A percentile compares a stretch with the other conserved stretches of the same genome.
These are phyloP conservation scores for Aspergillus fischeri DNA, from an alignment of 2,329 filamentous ascomycete species.

Conservation along the genomic window DNA sequence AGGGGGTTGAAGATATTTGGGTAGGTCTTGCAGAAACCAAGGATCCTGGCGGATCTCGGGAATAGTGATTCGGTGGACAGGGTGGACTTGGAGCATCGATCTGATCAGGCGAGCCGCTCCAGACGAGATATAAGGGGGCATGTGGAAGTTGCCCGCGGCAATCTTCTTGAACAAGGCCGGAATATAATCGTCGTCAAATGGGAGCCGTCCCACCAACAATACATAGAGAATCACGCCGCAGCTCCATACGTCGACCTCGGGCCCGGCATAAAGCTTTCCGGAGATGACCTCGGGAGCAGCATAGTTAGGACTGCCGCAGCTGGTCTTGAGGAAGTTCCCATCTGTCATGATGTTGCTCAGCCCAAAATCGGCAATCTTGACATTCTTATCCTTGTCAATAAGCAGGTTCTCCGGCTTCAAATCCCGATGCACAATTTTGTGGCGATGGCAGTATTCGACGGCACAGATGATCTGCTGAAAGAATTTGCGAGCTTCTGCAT, in stretches of 20 bases:
- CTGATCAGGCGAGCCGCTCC: conserved; percentile 73
- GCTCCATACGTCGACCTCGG: conserved; percentile 88
- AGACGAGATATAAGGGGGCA: conserved; percentile 83
- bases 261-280: conserved; percentile 93
- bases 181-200: conserved; percentile 98
- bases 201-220: conserved; percentile 64
- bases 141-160: conserved; percentile 85
- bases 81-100: conserved; percentile 92
- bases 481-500: conserved; percentile 90
- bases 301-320: conserved; percentile 97
- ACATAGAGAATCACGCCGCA: conserved; percentile 65
- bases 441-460: conserved; percentile 96
- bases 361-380: conserved; percentile 98
- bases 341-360: conserved; percentile 99
- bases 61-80: conserved; percentile 89
- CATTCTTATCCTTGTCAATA: conserved; percentile 90
- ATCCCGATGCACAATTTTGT: conserved; percentile 98
- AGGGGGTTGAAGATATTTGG: conserved; percentile 79
- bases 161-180: conserved; percentile 98
- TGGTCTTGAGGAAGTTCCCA: conserved; percentile 97
- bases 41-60: conserved; percentile 88
- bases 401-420: conserved; percentile 96
- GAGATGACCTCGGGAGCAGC: conserved; percentile 97
- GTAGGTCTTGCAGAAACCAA: conserved; percentile 87
- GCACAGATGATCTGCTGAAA: conserved; percentile 99